Base-by-base conservation (phyloP, 768 basidiomycete genomes). In the Rhizopogon rudus region DNA sequence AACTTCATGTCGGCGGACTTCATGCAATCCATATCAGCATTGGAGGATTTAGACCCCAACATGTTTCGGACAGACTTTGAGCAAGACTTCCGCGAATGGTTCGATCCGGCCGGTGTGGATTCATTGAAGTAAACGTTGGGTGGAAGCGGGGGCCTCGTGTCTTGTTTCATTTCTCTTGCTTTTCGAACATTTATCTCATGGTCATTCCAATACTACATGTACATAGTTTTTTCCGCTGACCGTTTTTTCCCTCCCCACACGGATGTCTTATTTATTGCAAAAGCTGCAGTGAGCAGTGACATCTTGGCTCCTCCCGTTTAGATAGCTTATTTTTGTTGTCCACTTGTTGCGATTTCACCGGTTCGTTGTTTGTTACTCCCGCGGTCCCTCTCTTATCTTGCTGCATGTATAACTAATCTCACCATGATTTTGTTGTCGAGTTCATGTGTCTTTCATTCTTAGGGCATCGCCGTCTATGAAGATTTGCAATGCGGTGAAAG, bases 31-130 rank as follows among this genome's bases (percentile, higher is more conserved):
- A 69, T 77, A 9, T 69, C 70, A 20, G 65, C 71, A 25, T 56
- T 81, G 63, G 79, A 78, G 25, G 68, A 71, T 42, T 71, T 75
- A 44, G 73, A 72, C 31, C 22, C 63, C 13, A 20, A 20, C 20
- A 54, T 82, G 41, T 81, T 82, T 63, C 66, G 74, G 44, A 60
- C 68, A n/a, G 74, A 77, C 49, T 87, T 87, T 60, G 87, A 87
- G 67, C 74, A 84, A 63, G 87, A 87, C 62, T 88, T 88, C 68
- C 82, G 84, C 53, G 83, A 86, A 62, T 88, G 86, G 86, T 87
- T 89, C 61, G 84, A 83, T 64, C 79, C 77, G 6, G 80, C 84
- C 29, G 68, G 70, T 58, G 43, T 70, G 55, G 68, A 68, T 1
- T 25, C 25, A 25, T 60, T 70, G 53, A 70, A 68, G 60, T 66